Conservation (phyloP, 164 flowering plant species). For the Vitis amurensis region DNA sequence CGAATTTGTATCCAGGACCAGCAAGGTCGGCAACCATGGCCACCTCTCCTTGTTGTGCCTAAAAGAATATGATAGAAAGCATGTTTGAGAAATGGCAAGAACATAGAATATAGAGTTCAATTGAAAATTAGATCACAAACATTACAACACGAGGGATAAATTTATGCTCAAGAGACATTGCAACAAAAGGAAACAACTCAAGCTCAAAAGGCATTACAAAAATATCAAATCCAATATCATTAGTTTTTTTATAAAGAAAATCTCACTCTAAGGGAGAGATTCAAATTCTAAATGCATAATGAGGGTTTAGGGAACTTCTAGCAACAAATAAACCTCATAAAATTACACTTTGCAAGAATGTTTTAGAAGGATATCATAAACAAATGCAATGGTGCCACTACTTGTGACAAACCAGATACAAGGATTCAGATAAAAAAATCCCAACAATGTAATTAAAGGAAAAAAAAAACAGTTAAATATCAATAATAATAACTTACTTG, state of each 20-base stretch:
- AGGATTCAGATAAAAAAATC: no score
- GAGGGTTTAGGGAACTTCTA: no score
- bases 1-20: conserved; percentile 67
- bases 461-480: no score
- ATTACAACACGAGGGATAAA: no score
- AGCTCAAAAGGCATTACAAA: neutral
- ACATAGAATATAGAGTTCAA: neutral
- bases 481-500: no score
- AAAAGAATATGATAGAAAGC: neutral
- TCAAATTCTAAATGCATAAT: no score
- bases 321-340: no score
- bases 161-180: neutral
- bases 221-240: neutral
- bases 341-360: no score
- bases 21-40: conserved; percentile 64
- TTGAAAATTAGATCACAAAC: no score
- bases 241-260: neutral
- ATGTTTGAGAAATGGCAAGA: neutral
- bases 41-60: conserved; percentile 85
- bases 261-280: no score
- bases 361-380: neutral
- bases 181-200: neutral
- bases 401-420: no score
- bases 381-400: neutral
- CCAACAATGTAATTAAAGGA: no score